Evolutionary conservation across 441 rosid species (phyloP).

Genomic region (Corymbia citriodora): DNA sequence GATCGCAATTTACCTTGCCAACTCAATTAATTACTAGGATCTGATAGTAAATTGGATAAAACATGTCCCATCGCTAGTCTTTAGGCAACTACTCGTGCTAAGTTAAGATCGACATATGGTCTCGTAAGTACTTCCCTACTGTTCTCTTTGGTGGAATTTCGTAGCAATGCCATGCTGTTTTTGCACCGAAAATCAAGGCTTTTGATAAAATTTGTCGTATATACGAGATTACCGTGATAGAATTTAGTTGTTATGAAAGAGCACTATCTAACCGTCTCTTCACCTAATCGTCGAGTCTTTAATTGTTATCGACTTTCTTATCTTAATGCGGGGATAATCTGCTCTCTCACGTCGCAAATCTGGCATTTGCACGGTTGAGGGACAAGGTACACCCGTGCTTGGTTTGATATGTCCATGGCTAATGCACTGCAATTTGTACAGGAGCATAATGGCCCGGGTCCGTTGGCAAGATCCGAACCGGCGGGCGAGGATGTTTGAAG

Average conservation of each 20-base stretch:
- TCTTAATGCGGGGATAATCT: background rate
- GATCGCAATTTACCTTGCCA: background rate
- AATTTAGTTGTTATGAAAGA: background rate
- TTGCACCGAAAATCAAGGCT: background rate
- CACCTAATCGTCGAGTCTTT: background rate
- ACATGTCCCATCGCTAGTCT: background rate
- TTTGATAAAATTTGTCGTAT: background rate
- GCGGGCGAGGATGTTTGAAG: background rate
- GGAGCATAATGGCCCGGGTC: background rate
- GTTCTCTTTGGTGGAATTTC: background rate
- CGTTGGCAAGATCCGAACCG: background rate
- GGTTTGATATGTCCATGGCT: background rate
- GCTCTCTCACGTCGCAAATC: background rate
- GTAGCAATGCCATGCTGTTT: background rate
- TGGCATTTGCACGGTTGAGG: background rate
- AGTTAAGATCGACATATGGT: background rate
- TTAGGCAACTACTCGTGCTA: background rate
- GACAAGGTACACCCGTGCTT: background rate
- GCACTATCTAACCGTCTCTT: background rate
- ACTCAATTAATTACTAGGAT: too few species aligned
- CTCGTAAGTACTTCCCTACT: background rate
- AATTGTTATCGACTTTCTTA: background rate
- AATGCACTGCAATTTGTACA: background rate
- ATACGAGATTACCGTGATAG: fast-evolving
- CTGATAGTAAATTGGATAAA: background rate